Evolutionary conservation across 1,284 basidiomycete species (phyloP).

Genomic region (Meripilus lineatus): DNA sequence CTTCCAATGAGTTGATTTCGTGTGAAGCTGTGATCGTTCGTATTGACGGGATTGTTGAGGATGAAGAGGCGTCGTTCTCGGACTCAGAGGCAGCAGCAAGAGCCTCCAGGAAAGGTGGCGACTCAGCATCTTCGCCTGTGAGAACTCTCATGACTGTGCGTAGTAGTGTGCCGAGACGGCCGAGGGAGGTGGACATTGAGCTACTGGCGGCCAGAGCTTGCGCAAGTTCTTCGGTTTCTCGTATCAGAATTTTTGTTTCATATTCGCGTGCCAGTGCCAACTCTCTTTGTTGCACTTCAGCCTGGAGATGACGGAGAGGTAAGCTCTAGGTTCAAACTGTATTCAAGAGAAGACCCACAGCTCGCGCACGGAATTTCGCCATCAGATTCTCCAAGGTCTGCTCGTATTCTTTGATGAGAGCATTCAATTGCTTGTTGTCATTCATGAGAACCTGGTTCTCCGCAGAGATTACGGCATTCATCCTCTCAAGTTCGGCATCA

Average conservation of each 20-base stretch:
- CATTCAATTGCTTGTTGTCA: constrained; percentile 93
- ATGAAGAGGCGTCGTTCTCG: constrained; percentile 6
- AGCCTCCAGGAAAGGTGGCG: constrained; percentile 9
- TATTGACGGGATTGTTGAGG: constrained; percentile 7
- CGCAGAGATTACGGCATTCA: constrained; percentile 76
- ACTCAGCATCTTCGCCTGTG: constrained; percentile 61
- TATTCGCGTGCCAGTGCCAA: constrained; percentile 90
- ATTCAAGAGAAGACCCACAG: constrained; percentile 53
- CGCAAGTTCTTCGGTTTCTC: constrained; percentile 70
- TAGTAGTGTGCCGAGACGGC: constrained; percentile 68
- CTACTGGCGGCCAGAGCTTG: constrained; percentile 60
- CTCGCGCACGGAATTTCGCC: constrained; percentile 88
- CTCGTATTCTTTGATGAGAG: constrained; percentile 93
- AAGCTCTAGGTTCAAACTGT: constrained; percentile 8
- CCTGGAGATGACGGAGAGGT: constrained; percentile 39
- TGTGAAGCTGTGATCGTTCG: constrained; percentile 7
- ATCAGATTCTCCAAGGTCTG: constrained; percentile 94
- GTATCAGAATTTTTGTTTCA: constrained; percentile 75
- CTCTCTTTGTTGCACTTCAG: constrained; percentile 92
- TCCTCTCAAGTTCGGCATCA: constrained; percentile 87
- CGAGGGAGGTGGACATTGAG: constrained; percentile 64
- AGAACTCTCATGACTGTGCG: constrained; percentile 70
- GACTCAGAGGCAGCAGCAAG: constrained; percentile 2
- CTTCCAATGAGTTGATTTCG: constrained; percentile 28
- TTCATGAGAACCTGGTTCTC: constrained; percentile 89